Percentiles rank a stretch among this genome's conserved stretches.
Conservation (phyloP, 176 grass and related monocot genomes). For the maize (Zea mays) region Zm-B73-REFERENCE-NAM-5.0 NC_050105.1:87352501-87353000, state of each 20-base stretch:
- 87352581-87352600: slow-evolving; percentile 5
- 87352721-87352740: too few species aligned
- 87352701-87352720: too few species aligned
- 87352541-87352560: neutral
- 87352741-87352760: too few species aligned
- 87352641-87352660: too few species aligned
- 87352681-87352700: too few species aligned
- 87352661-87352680: too few species aligned
- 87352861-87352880: neutral
- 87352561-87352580: slow-evolving; percentile 26
- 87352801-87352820: too few species aligned
- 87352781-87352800: too few species aligned
- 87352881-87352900: neutral
- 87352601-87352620: neutral
- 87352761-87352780: too few species aligned
- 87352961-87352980: neutral
- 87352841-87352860: slow-evolving; percentile 9
- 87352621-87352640: too few species aligned
- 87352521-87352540: neutral
- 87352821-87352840: neutral
- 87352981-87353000: neutral
- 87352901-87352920: neutral
- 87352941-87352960: neutral
- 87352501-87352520: neutral
- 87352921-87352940: neutral